Percentiles rank a stretch among this genome's conserved stretches.
These are phyloP conservation scores for Saxophila tyrrhenica DNA, from an alignment of 495 filamentous ascomycete species.

Conservation along the genomic window DNA sequence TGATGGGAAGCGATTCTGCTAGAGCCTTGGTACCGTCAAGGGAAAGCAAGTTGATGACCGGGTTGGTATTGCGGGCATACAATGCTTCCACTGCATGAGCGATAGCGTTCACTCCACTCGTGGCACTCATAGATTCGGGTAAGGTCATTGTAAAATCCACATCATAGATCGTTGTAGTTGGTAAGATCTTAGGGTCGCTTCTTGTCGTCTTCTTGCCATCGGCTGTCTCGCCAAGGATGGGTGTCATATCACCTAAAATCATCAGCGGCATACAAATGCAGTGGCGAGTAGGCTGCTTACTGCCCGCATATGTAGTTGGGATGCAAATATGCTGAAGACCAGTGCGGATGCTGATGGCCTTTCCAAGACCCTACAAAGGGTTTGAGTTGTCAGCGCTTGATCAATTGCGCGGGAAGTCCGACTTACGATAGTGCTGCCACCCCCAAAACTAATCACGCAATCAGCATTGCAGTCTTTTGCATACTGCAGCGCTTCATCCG, in stretches of 20 bases:
- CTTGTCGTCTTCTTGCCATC: slow-evolving; percentile 53
- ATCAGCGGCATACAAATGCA: too few species aligned
- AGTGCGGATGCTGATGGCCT: slow-evolving; percentile 54
- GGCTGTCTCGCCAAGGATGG: slow-evolving; percentile 55
- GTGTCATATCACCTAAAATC: slow-evolving; percentile 61
- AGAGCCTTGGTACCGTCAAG: slow-evolving; percentile 22
- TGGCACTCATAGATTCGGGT: slow-evolving; percentile 47
- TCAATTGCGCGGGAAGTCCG: too few species aligned
- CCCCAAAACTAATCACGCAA: slow-evolving; percentile 30
- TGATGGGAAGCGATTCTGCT: slow-evolving; percentile 40
- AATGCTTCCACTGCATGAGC: slow-evolving; percentile 60
- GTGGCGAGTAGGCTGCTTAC: too few species aligned
- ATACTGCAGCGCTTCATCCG: slow-evolving; percentile 47
- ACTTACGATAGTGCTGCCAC: slow-evolving; percentile 55
- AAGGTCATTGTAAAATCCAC: slow-evolving; percentile 56
- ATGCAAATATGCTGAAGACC: slow-evolving; percentile 55
- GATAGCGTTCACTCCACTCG: slow-evolving; percentile 60
- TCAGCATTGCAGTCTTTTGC: slow-evolving; percentile 40
- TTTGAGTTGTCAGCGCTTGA: too few species aligned
- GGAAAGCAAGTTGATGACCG: slow-evolving; percentile 21
- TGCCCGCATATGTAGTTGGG: slow-evolving; percentile 59
- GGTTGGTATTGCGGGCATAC: slow-evolving; percentile 46
- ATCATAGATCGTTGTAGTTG: slow-evolving; percentile 58
- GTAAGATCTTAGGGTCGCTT: slow-evolving; percentile 54
- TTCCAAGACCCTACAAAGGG: slow-evolving; percentile 56